Base-by-base conservation (phyloP, 768 basidiomycete species). In the Collybia mongolica region DNA sequence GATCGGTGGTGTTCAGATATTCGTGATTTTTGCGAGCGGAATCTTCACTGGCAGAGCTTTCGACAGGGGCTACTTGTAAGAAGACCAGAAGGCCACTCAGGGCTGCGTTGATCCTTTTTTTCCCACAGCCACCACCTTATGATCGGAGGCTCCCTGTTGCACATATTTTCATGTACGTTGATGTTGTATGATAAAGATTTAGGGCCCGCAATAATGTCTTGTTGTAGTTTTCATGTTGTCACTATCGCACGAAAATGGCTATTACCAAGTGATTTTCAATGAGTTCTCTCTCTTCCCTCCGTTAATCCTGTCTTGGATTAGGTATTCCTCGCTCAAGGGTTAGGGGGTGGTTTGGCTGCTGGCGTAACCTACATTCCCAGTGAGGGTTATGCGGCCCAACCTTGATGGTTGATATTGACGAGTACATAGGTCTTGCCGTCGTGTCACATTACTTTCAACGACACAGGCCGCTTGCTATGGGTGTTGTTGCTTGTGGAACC, bases 1-100 rank as follows among this genome's bases (percentile, higher is more conserved):
- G 73, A 75, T 84, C 36, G 83, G 82, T 6, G 78, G 80, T 3
- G 60, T 69, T 0, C 81, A 84, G 54, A 67, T 78, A 15, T 77
- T 76, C 50, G 59, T 82, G 17, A 70, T 75, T 6, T 75, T 82
- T 50, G 66, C 72, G 3, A 62, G 70, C 22, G 80, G 80, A 1
- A 65, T 77, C 36, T 45, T 76, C 35, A 67, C 73, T 2, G 82
- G 82, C 12, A 63, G 67, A 28, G 48, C 73, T 6, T 80, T 82
- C 57, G 81, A 83, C 46, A 71, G 68, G 37, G 82, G 81, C 39
- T 77, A 79, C 53, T 79, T 75, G 75, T 76, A 53, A 59, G 74
- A 59, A 26, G 5, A 17, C 29, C 18, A 15, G 15, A 17, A 40
- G 38, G 19, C 26, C 32, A 8, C 12, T 20, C 11, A 43, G 15